Evolutionary conservation across 2,329 filamentous ascomycete species (phyloP).

Genomic region (Zymoseptoria pseudotritici): DNA sequence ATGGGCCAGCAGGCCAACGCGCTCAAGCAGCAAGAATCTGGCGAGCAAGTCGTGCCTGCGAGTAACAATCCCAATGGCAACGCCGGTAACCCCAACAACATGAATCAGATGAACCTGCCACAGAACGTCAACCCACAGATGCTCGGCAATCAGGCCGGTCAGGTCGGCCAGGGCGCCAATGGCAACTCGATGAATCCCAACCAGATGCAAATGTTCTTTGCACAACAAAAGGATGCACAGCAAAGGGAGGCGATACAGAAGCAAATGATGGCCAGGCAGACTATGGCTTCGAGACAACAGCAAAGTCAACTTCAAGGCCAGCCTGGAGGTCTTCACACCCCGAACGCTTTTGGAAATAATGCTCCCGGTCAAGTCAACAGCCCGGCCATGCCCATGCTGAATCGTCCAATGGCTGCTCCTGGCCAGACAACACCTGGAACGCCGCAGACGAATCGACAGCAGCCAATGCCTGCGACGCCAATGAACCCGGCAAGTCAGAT

Average conservation of each 20-base stretch:
- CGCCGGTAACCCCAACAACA: slow-evolving; percentile 24
- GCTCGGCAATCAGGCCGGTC: slow-evolving; percentile 24
- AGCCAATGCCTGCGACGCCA: slow-evolving; percentile 21
- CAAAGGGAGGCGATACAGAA: slow-evolving; percentile 37
- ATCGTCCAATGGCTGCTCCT: slow-evolving; percentile 40
- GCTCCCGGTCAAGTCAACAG: slow-evolving; percentile 25
- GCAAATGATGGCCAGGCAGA: slow-evolving; percentile 31
- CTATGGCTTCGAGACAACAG: slow-evolving; percentile 39
- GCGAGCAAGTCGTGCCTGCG: slow-evolving; percentile 56
- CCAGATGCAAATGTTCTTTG: slow-evolving; percentile 36
- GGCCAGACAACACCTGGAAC: slow-evolving; percentile 32
- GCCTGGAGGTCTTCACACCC: slow-evolving; percentile 39
- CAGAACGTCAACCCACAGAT: slow-evolving; percentile 31
- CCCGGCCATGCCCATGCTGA: slow-evolving; percentile 44
- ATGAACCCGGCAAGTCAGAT: slow-evolving; percentile 20
- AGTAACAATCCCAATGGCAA: slow-evolving; percentile 44
- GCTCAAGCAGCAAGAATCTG: slow-evolving; percentile 53
- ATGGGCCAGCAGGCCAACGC: slow-evolving; percentile 55
- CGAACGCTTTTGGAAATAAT: slow-evolving; percentile 31
- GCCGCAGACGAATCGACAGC: slow-evolving; percentile 26
- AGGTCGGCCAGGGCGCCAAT: slow-evolving; percentile 11
- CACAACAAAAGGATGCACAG: slow-evolving; percentile 32
- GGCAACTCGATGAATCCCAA: slow-evolving; percentile 16
- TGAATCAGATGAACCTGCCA: slow-evolving; percentile 21
- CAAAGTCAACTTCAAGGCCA: slow-evolving; percentile 40